Evolutionary conservation across 768 basidiomycete species (phyloP), one percentile per base, ranked within the genome.

Genomic region (Mycena rosella): DNA sequence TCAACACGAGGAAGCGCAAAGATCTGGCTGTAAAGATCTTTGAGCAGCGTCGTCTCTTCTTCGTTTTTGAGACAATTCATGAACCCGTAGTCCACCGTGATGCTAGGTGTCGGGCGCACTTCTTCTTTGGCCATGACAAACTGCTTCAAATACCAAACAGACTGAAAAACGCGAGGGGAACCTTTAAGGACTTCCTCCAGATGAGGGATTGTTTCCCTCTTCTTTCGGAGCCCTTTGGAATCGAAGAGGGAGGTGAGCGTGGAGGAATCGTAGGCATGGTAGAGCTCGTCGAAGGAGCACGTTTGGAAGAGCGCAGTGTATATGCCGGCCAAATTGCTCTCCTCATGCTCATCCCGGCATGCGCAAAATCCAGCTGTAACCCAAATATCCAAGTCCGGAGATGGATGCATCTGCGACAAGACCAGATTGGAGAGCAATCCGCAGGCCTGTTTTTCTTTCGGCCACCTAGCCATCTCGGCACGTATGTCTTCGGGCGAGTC

Each of bases 121-220:
- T 52, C 70, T 60, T 53, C 24, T 47, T 15, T 47, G 45, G 34
- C 72, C 56, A 14, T 57, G 15, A 76, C 65, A 55, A 74, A 76
- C 52, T 76, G 74, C 70, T 81, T 84, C 45, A 84, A 74, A 32
- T 73, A 20, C 82, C 82, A 84, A 17, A 82, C 82, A 9, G 81
- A 80, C 42, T 74, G 73, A 32, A 52, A 53, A 3, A 42, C 11
- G 1, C n/a, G 13, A 1, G 75, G 75, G 8, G 70, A 60, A 17
- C 64, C 59, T 0, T 61, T 59, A 20, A 82, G 72, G 34, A 79
- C 69, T 40, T 77, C 77, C 7, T 73, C 68, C 40, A 81, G 62
- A 60, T 70, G 60, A 5, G 69, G 71, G 38, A 64, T 67, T n/a
- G 53, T 32, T 11, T 32, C 65, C 22, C 30, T 63, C 4, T 59